phyloP scores from a whole-genome alignment of 2,329 filamentous ascomycete species.

The Talaromyces sp. region DNA sequence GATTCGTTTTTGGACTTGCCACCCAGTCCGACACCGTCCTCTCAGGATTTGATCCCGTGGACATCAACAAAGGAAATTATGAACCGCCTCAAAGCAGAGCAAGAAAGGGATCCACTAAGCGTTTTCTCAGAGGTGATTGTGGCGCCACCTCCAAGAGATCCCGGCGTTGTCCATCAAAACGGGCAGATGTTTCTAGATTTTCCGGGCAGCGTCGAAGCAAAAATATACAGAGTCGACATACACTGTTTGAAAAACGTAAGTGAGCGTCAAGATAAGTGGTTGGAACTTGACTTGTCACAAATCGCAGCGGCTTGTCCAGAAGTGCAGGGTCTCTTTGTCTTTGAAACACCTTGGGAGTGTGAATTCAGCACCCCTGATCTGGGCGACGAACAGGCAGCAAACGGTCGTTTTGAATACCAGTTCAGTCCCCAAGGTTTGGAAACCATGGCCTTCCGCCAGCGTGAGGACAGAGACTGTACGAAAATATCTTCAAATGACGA shows the following conservation, averaged over 20 bases:
- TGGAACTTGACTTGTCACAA: neutral
- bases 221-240: constrained; percentile 5
- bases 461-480: neutral
- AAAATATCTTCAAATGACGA: neutral
- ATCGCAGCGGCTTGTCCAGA: constrained; percentile 1
- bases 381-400: neutral
- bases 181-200: constrained; percentile 1
- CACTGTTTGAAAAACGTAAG: neutral
- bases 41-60: constrained; percentile 17
- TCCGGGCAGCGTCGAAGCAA: neutral
- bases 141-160: neutral
- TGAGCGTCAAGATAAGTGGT: constrained; percentile 2
- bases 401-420: neutral
- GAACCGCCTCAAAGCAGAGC: neutral
- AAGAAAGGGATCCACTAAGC: neutral
- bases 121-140: neutral
- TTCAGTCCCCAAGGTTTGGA: constrained; percentile 1
- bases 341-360: neutral
- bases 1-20: constrained; percentile 8
- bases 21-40: constrained; percentile 18
- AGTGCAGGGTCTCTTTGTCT: neutral
- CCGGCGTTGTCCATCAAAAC: neutral
- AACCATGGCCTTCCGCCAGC: neutral
- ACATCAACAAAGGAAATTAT: constrained; percentile 9
- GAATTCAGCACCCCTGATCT: neutral